Evolutionary conservation across 495 filamentous ascomycete species (phyloP).

Genomic region (Hypoxylon trugodes): DNA sequence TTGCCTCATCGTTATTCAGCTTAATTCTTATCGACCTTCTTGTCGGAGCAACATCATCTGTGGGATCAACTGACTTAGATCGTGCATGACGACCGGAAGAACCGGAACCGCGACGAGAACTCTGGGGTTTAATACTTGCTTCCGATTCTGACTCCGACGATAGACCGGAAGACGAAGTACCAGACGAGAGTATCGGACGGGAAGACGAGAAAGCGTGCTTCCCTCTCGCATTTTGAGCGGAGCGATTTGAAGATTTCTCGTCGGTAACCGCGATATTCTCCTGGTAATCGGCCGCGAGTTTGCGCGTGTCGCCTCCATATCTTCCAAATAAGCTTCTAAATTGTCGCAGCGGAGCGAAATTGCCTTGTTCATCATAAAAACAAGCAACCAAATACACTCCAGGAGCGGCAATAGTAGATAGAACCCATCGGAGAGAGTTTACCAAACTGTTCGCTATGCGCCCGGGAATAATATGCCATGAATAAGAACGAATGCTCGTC

Average conservation of each 20-base stretch:
- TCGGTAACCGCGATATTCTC: constrained; percentile 41
- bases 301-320: constrained; percentile 47
- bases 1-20: constrained; percentile 80
- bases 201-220: constrained; percentile 41
- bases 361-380: constrained; percentile 80
- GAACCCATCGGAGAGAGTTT: constrained; percentile 74
- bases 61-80: constrained; percentile 60
- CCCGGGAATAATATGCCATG: constrained; percentile 65
- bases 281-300: constrained; percentile 50
- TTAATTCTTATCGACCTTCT: constrained; percentile 91
- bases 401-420: constrained; percentile 80
- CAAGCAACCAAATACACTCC: constrained; percentile 81
- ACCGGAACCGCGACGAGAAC: constrained; percentile 43
- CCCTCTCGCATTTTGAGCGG: constrained; percentile 16
- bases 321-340: constrained; percentile 65
- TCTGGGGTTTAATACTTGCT: constrained; percentile 30
- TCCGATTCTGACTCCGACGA: constrained; percentile 71
- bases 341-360: constrained; percentile 75
- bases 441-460: constrained; percentile 65
- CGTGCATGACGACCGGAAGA: constrained; percentile 53
- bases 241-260: constrained; percentile 40
- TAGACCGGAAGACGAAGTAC: constrained; percentile 66
- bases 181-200: constrained; percentile 60
- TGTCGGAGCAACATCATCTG: constrained; percentile 69
- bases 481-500: constrained; percentile 46